Evolutionary conservation across 306 rosid genomes (phyloP).

Genomic region (Cicer cuneatum): DNA sequence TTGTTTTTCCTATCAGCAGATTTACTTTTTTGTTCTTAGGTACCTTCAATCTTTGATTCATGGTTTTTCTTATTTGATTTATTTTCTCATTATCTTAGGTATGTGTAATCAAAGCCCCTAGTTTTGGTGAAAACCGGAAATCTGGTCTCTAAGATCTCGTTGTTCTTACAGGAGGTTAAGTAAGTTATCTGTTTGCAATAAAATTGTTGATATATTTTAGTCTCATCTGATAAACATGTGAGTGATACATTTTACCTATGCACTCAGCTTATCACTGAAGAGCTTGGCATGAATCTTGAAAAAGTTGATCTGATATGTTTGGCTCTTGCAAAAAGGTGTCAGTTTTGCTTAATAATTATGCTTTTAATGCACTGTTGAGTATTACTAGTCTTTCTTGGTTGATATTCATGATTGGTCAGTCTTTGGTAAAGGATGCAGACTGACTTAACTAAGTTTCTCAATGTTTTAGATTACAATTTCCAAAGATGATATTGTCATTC

Average conservation of each 20-base stretch:
- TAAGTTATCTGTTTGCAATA: slow-evolving; percentile 44
- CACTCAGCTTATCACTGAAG: slow-evolving; percentile 80
- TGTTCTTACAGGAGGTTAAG: slow-evolving; percentile 80
- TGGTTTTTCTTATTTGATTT: slow-evolving; percentile 30
- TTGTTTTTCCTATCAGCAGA: slow-evolving; percentile 7
- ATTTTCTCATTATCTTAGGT: slow-evolving; percentile 52
- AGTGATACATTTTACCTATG: slow-evolving; percentile 21
- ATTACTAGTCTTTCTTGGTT: slow-evolving; percentile 1
- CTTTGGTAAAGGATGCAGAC: background rate
- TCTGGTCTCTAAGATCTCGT: slow-evolving; percentile 81
- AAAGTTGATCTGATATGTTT: slow-evolving; percentile 77
- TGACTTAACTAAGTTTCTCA: background rate
- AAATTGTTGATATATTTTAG: background rate
- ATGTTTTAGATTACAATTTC: slow-evolving; percentile 74
- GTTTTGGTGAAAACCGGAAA: slow-evolving; percentile 94
- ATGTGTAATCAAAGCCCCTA: slow-evolving; percentile 93
- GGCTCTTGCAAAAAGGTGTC: slow-evolving; percentile 91
- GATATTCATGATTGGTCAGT: background rate
- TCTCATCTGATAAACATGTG: background rate
- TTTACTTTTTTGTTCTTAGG: background rate
- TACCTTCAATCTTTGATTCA: background rate
- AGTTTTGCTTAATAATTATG: slow-evolving; percentile 4
- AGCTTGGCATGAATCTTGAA: slow-evolving; percentile 89
- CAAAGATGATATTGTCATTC: slow-evolving; percentile 94
- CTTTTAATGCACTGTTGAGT: background rate